Conservation (phyloP, 140 eudicot genomes). For the Stevia rebaudiana region DNA sequence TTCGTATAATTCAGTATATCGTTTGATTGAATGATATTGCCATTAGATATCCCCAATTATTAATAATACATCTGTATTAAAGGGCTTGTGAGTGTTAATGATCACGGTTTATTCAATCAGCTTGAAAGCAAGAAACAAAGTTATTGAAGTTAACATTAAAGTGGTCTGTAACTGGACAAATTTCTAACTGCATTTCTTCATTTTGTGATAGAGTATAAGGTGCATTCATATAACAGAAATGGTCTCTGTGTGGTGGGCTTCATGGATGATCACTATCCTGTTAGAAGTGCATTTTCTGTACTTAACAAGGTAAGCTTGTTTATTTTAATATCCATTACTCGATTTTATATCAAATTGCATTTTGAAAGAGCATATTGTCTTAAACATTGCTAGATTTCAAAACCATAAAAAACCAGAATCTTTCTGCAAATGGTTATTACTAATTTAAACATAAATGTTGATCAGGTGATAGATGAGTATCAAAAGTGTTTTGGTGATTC, state of each 20-base stretch:
- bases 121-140: not conserved
- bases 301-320: constrained; percentile 55
- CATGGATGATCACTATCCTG: constrained; percentile 96
- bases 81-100: not conserved
- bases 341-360: not conserved
- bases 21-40: not conserved
- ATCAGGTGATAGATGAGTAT: constrained; percentile 84
- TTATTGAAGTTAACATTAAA: not conserved
- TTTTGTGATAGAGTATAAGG: constrained; percentile 67
- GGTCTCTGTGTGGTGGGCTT: constrained; percentile 85
- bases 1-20: not conserved
- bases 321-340: not conserved
- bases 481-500: constrained; percentile 85
- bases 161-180: not conserved
- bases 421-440: not conserved
- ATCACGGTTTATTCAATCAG: not conserved
- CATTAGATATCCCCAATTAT: not conserved
- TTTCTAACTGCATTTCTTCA: not conserved
- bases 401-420: not conserved
- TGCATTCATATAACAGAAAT: constrained; percentile 80
- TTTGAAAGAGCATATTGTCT: not conserved
- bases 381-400: not conserved
- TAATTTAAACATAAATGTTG: not conserved
- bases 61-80: not conserved
- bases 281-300: constrained; percentile 88